Evolutionary conservation across 768 basidiomycete genomes (phyloP).

Genomic region (Russula ochroleuca): DNA sequence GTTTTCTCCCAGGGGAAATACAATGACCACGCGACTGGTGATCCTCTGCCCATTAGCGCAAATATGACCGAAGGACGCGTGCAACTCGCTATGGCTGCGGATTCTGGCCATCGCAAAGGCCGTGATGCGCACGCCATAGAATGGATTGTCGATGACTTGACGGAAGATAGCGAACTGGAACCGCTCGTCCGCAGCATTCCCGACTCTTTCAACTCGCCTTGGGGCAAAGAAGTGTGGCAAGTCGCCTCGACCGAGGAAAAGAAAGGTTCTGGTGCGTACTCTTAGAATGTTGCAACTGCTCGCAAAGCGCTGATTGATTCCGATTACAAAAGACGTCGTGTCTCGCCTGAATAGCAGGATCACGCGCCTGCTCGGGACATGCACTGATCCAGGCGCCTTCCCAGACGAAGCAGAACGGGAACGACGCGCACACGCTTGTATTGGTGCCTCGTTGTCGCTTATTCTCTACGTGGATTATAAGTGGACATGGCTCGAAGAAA

Average conservation of each 20-base stretch:
- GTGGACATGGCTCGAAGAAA: background rate
- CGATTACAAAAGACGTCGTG: too few relatives aligned
- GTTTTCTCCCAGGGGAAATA: background rate
- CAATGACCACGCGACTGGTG: slow-evolving; percentile 3
- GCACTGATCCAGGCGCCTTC: background rate
- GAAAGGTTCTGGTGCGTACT: background rate
- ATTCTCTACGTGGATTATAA: background rate
- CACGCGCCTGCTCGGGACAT: background rate
- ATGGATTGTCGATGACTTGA: slow-evolving; percentile 13
- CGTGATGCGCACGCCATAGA: slow-evolving; percentile 12
- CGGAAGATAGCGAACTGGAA: slow-evolving; percentile 16
- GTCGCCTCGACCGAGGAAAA: background rate
- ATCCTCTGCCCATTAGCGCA: background rate
- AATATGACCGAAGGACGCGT: slow-evolving; percentile 14
- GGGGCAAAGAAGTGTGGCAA: slow-evolving; percentile 14
- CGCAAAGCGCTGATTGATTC: too few relatives aligned
- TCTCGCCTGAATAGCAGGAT: background rate
- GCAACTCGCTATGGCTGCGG: slow-evolving; percentile 13
- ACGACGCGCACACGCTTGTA: background rate
- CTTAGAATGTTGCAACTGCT: background rate
- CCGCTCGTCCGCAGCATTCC: slow-evolving; percentile 8
- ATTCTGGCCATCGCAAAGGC: background rate
- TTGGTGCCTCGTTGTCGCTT: background rate
- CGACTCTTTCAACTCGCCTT: slow-evolving; percentile 1
- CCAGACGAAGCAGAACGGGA: background rate